Conservation (phyloP, 2,329 filamentous ascomycete genomes). For the Pseudogymnoascus sp. region DNA sequence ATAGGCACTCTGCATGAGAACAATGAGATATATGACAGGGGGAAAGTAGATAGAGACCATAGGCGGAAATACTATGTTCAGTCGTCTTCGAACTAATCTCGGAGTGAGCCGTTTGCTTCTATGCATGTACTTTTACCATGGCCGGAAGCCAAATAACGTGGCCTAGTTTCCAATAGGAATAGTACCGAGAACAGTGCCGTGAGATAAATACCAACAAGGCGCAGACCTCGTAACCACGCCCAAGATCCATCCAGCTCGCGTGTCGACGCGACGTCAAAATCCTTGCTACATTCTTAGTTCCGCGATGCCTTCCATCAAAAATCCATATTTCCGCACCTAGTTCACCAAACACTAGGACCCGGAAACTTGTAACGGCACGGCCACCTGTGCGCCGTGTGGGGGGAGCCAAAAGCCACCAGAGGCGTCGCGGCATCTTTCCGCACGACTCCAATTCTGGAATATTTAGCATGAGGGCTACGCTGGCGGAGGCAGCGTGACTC, state of each 20-base stretch:
- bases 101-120: too few relatives aligned
- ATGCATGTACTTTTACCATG: not conserved
- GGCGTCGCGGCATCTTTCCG: not conserved
- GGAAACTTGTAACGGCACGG: not conserved
- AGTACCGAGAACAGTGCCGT: too few relatives aligned
- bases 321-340: not conserved
- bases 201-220: not conserved
- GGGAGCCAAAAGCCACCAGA: not conserved
- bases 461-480: not conserved
- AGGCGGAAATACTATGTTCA: not conserved
- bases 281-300: not conserved
- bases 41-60: not conserved
- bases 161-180: not conserved
- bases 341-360: not conserved
- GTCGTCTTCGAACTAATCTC: not conserved
- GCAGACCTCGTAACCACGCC: not conserved
- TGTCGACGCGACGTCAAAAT: not conserved
- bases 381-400: not conserved
- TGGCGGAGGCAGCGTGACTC: not conserved
- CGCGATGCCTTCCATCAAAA: not conserved
- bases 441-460: not conserved
- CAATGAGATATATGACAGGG: not conserved
- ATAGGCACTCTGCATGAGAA: not conserved
- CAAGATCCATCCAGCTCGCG: not conserved
- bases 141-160: not conserved